A percentile compares a stretch with the other conserved stretches of the same genome.
Conservation (phyloP, 2,329 filamentous ascomycete species). For the Thermoascus crustaceus region DNA sequence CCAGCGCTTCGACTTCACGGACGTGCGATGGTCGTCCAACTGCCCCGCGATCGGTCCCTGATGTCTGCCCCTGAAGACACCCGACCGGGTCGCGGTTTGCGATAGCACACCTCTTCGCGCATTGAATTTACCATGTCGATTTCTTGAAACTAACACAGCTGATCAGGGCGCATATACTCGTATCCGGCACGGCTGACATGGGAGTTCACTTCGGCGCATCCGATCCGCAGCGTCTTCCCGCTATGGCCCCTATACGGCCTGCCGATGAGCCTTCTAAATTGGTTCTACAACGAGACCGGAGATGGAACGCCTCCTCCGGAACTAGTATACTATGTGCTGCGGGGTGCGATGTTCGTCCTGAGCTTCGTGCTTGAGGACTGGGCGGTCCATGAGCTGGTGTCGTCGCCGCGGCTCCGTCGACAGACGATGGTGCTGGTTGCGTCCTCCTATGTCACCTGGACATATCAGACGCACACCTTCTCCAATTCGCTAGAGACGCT, state of each 20-base stretch:
- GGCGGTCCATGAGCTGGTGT: slow-evolving; percentile 87
- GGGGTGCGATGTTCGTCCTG: slow-evolving; percentile 83
- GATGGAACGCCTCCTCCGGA: slow-evolving; percentile 67
- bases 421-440: slow-evolving; percentile 76
- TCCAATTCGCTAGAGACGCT: slow-evolving; percentile 96
- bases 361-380: slow-evolving; percentile 98
- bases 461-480: slow-evolving; percentile 95
- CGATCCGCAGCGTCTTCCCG: slow-evolving; percentile 92
- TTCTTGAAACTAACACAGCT: slow-evolving; percentile 1
- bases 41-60: no score
- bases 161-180: slow-evolving; percentile 79
- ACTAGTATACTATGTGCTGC: slow-evolving; percentile 79
- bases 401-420: slow-evolving; percentile 61
- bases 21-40: no score
- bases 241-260: slow-evolving; percentile 92
- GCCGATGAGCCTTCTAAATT: slow-evolving; percentile 85
- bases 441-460: slow-evolving; percentile 98
- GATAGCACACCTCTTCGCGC: background rate
- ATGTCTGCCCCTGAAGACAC: slow-evolving; percentile 4
- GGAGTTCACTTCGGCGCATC: slow-evolving; percentile 85
- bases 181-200: slow-evolving; percentile 86
- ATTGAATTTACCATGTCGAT: background rate
- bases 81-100: slow-evolving; percentile 6
- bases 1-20: no score
- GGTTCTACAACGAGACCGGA: slow-evolving; percentile 82